These are phyloP conservation scores for Nasturtium officinale DNA, from an alignment of 345 rosid species.

Conservation along the genomic window DNA sequence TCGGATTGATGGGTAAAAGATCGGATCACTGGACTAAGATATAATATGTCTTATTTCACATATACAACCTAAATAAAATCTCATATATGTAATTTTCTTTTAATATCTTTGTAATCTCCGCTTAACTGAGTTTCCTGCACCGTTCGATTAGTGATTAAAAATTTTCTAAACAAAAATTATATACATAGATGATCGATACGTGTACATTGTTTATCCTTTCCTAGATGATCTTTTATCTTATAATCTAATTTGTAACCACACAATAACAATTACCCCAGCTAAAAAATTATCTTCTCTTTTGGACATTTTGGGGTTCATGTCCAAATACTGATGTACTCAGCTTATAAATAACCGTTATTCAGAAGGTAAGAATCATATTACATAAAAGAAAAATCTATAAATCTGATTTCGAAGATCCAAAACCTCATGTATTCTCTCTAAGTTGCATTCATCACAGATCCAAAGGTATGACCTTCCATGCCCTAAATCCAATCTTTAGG, in stretches of 20 bases:
- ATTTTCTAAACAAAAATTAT: background rate
- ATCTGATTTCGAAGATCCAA: background rate
- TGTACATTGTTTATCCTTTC: background rate
- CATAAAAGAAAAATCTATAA: background rate
- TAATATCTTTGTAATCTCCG: background rate
- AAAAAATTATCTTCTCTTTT: background rate
- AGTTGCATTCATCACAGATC: background rate
- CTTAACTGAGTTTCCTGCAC: background rate
- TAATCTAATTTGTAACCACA: constrained; percentile 19
- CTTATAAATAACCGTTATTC: constrained; percentile 7
- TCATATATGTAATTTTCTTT: background rate
- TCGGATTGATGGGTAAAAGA: background rate
- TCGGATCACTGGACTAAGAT: background rate
- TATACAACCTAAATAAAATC: background rate
- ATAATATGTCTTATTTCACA: no score
- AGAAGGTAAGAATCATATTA: background rate
- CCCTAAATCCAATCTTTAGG: constrained; percentile 6
- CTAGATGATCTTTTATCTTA: background rate
- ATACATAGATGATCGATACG: background rate
- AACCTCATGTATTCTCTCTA: background rate
- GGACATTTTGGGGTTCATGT: constrained; percentile 10
- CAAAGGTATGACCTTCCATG: constrained; percentile 5
- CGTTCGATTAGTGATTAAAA: background rate
- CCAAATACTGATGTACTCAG: background rate
- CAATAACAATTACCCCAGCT: background rate